Evolutionary conservation across 371 early-diverging fungal genomes (phyloP), one percentile per base, ranked within the genome.

Genomic region (Entomophthora muscae): DNA sequence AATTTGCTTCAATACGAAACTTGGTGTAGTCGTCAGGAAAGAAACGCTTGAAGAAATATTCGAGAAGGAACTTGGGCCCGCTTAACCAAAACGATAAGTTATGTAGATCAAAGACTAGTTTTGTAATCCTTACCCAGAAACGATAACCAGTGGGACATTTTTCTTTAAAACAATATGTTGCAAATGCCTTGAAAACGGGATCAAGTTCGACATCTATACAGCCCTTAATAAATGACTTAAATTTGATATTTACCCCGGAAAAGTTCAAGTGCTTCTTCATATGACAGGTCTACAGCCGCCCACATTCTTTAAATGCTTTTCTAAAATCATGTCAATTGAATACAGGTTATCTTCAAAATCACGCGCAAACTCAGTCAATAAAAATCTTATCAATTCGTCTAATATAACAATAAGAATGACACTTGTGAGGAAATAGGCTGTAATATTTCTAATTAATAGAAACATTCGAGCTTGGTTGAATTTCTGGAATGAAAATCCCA

Each of bases 201-300:
- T 80, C 81, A 26, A 78, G 63, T 32, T 67, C 24, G 1, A 72
- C 72, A 53, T 71, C 59, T 53, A 63, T 7, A 24, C n/a, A n/a
- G n/a, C n/a, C n/a, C n/a, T n/a, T n/a, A n/a, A n/a, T n/a, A n/a
- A n/a, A n/a, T n/a, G n/a, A n/a, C n/a, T n/a, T n/a, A n/a, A n/a
- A n/a, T n/a, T n/a, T n/a, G n/a, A n/a, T n/a, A 21, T 21, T 51
- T 62, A 70, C 69, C 64, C 56, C 69, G 63, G 22, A 81, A 55
- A 3, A 77, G 65, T 0, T 69, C 71, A 12, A 75, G 28, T 1
- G 78, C 79, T 32, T 79, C 76, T 1, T 74, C 72, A 64, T 68
- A 73, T 1, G 75, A 58, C 33, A 77, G 52, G 57, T 69, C 65
- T 42, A 82, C 80, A 22, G 67, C 22, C 3, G 28, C 57, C 71